These are phyloP conservation scores for Dactylellina cionopaga DNA, from an alignment of 2,329 filamentous ascomycete genomes.

Conservation along the genomic window DNA sequence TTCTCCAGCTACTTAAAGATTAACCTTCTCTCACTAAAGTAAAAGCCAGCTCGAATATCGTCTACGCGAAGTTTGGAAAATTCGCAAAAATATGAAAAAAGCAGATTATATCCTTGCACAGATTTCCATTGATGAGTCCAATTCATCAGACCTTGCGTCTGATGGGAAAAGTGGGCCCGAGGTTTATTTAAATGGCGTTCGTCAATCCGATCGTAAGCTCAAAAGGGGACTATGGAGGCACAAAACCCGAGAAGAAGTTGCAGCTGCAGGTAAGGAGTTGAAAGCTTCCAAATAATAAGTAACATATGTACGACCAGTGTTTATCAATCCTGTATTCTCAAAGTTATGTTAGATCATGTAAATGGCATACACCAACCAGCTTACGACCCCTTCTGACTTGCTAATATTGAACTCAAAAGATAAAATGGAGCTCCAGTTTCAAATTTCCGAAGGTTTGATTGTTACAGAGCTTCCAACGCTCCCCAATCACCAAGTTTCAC, in stretches of 20 bases:
- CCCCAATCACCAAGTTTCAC: no score
- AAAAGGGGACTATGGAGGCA: conserved; percentile 9
- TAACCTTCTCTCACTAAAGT: background rate
- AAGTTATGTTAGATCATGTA: no score
- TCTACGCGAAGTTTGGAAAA: conserved; percentile 2
- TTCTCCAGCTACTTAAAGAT: no score
- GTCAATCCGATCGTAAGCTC: background rate
- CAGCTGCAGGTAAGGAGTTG: background rate
- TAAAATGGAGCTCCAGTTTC: background rate
- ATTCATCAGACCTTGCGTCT: background rate
- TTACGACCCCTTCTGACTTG: no score
- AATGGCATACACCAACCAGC: no score
- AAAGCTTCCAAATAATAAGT: no score
- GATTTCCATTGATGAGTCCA: background rate
- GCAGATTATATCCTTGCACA: conserved; percentile 4
- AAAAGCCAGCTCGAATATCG: conserved; percentile 15
- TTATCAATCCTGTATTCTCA: no score
- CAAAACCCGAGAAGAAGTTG: background rate
- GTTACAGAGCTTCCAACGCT: no score
- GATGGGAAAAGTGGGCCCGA: background rate
- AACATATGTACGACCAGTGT: no score
- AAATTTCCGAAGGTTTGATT: no score
- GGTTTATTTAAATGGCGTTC: background rate
- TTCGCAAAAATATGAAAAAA: conserved; percentile 13
- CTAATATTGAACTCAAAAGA: background rate